A percentile compares a stretch with the other conserved stretches of the same genome.
These are phyloP conservation scores for Phytophthora macrochlamydospora DNA, from an alignment of 352 stramenopile species.

Conservation along the genomic window DNA sequence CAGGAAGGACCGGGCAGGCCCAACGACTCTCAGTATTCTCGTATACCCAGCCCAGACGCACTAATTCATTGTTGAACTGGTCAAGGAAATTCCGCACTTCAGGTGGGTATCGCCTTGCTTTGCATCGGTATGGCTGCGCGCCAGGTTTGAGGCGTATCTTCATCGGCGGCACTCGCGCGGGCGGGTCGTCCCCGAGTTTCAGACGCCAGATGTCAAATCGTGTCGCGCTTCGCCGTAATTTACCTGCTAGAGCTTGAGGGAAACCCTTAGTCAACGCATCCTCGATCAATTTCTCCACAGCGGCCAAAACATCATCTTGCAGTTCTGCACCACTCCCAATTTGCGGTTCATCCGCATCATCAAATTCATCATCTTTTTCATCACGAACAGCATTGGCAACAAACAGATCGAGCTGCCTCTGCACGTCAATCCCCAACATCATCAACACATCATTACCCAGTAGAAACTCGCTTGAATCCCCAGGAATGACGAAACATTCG, in stretches of 20 bases:
- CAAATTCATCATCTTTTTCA: neutral
- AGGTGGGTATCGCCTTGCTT: constrained; percentile 10
- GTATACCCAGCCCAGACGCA: constrained; percentile 18
- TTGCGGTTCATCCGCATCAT: constrained; percentile 1
- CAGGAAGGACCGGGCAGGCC: constrained; percentile 8
- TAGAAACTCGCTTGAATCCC: constrained; percentile 3
- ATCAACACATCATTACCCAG: constrained; percentile 19
- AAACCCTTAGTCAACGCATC: neutral
- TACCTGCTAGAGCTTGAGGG: neutral
- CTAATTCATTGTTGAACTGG: constrained; percentile 14
- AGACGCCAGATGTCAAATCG: too few relatives aligned
- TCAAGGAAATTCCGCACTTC: constrained; percentile 22
- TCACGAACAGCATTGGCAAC: constrained; percentile 6
- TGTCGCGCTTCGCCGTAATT: too few relatives aligned
- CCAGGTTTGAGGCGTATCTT: constrained; percentile 11
- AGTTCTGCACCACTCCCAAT: neutral
- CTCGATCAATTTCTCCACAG: constrained; percentile 8
- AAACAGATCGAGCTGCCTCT: constrained; percentile 5
- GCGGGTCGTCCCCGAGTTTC: too few relatives aligned
- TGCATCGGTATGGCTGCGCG: constrained; percentile 5
- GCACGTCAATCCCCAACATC: constrained; percentile 11
- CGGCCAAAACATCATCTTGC: neutral
- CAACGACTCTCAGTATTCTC: constrained; percentile 15
- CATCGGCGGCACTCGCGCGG: constrained; percentile 7
- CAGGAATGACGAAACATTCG: constrained; percentile 6